Percentiles rank a stretch among this genome's conserved stretches.
phyloP scores from a whole-genome alignment of 805 yeast genomes.

The Clavispora asparagi region DNA sequence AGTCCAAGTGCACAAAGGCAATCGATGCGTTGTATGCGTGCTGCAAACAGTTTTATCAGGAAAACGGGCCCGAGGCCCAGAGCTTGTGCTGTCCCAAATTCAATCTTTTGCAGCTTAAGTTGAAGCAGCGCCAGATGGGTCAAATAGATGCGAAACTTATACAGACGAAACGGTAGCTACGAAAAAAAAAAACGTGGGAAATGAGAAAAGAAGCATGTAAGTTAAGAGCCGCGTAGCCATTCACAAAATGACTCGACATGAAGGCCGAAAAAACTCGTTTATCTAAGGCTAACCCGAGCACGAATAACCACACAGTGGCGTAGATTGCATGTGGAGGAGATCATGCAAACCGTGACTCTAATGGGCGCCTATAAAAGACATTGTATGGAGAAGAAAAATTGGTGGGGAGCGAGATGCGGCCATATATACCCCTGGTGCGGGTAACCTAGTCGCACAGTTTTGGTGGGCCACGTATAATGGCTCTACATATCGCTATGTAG shows the following conservation, averaged over 20 bases:
- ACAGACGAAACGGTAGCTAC: neutral
- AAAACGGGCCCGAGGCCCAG: constrained; percentile 52
- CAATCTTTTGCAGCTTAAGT: constrained; percentile 53
- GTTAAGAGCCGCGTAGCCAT: constrained; percentile 74
- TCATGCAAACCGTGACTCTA: constrained; percentile 63
- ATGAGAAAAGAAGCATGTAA: constrained; percentile 34
- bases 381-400: constrained; percentile 30
- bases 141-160: constrained; percentile 53
- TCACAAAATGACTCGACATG: constrained; percentile 47
- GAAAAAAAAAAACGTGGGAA: neutral
- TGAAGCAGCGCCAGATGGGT: constrained; percentile 57
- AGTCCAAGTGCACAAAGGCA: constrained; percentile 61
- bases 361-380: constrained; percentile 74
- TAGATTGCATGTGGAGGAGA: constrained; percentile 44
- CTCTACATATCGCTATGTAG: no score
- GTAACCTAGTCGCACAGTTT: constrained; percentile 11
- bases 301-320: constrained; percentile 50
- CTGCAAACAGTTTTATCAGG: constrained; percentile 60
- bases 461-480: no score
- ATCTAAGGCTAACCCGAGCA: constrained; percentile 96
- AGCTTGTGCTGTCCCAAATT: constrained; percentile 80
- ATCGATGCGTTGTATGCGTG: constrained; percentile 74
- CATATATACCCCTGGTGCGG: constrained; percentile 15
- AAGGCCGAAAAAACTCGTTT: constrained; percentile 50
- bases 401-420: neutral